Conservation (phyloP, 208 protist species). For the Kentomonas sorsogonicus region DNA sequence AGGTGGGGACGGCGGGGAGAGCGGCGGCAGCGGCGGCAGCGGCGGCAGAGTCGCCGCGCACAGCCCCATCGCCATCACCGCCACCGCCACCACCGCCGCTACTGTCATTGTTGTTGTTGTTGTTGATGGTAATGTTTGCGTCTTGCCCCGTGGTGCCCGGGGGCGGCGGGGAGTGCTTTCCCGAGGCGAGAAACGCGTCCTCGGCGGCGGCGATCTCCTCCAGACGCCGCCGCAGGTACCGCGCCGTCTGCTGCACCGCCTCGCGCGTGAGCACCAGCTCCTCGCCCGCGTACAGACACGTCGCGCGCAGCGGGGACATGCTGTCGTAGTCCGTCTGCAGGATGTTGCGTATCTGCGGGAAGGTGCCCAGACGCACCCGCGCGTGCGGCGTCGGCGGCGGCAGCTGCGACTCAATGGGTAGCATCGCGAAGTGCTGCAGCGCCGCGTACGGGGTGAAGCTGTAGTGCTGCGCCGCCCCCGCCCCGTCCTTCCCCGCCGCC, state of each 20-base stretch:
- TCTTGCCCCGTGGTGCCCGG: no score
- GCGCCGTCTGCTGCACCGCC: conserved; percentile 36
- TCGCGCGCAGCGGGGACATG: conserved; percentile 39
- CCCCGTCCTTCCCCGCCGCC: background rate
- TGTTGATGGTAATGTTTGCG: no score
- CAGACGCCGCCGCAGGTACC: conserved; percentile 49
- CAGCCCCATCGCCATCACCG: no score
- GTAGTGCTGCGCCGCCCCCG: conserved; percentile 19
- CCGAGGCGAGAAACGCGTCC: conserved; percentile 18
- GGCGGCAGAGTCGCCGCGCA: no score
- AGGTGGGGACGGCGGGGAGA: conserved; percentile 8
- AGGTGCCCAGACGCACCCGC: conserved; percentile 39
- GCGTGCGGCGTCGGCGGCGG: conserved; percentile 18
- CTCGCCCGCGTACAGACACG: conserved; percentile 46
- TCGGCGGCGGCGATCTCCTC: conserved; percentile 27
- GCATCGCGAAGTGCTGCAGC: conserved; percentile 68
- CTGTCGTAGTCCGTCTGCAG: conserved; percentile 63
- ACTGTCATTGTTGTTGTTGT: no score
- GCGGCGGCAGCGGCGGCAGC: no score
- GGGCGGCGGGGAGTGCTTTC: background rate
- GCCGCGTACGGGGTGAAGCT: conserved; percentile 55
- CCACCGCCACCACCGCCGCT: no score
- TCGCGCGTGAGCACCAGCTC: conserved; percentile 44
- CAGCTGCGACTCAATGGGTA: conserved; percentile 23
- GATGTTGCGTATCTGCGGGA: conserved; percentile 60